Evolutionary conservation across 495 filamentous ascomycete genomes (phyloP).

Genomic region (Lineolata rhizophorae): DNA sequence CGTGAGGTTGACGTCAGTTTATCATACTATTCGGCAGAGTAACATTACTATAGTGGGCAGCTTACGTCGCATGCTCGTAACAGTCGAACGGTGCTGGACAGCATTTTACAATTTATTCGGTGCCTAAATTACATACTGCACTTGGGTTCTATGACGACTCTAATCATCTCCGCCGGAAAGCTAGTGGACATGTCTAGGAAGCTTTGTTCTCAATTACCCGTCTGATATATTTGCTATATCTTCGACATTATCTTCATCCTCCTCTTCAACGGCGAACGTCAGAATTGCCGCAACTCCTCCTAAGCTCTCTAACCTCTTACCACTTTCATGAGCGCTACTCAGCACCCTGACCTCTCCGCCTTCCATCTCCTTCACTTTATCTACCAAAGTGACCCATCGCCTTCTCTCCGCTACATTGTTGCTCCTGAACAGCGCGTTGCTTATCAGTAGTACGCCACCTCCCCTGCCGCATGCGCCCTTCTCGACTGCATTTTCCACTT

Average conservation of each 20-base stretch:
- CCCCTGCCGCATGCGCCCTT: constrained; percentile 78
- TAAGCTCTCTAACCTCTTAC: constrained; percentile 59
- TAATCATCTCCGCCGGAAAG: no score
- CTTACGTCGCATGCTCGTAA: no score
- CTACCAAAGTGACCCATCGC: constrained; percentile 68
- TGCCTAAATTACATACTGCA: no score
- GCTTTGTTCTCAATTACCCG: no score
- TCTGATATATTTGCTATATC: constrained; percentile 4
- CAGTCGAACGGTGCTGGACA: no score
- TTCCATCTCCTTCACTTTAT: constrained; percentile 61
- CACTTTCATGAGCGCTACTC: constrained; percentile 89
- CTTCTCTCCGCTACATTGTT: constrained; percentile 61
- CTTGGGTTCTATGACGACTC: no score
- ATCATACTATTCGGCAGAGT: no score
- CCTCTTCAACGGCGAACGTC: constrained; percentile 67
- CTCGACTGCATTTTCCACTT: constrained; percentile 68
- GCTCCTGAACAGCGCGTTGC: constrained; percentile 64
- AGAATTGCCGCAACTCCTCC: constrained; percentile 79
- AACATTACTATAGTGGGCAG: no score
- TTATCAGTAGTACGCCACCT: constrained; percentile 66
- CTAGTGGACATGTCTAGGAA: no score
- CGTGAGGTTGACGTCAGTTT: no score
- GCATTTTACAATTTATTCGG: no score
- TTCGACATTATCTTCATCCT: constrained; percentile 42
- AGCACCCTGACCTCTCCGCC: constrained; percentile 76